A percentile compares a stretch with the other conserved stretches of the same genome.
Evolutionary conservation across 495 filamentous ascomycete species (phyloP).

Genomic region (Cercophora newfieldiana): DNA sequence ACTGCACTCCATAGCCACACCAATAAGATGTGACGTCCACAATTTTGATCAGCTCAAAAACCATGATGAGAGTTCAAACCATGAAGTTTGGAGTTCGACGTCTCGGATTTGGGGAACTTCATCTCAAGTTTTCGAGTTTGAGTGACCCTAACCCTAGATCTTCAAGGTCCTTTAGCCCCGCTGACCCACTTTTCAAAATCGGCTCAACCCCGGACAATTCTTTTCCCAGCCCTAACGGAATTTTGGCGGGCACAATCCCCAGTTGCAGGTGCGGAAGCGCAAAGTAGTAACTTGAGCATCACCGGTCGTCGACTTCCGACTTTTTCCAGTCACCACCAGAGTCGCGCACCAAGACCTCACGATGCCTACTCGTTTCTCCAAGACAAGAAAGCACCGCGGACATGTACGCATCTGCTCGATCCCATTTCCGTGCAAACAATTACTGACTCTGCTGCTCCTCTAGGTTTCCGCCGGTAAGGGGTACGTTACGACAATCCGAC

Average conservation of each 20-base stretch:
- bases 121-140: background rate
- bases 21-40: too few relatives aligned
- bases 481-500: constrained; percentile 31
- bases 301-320: constrained; percentile 33
- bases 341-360: constrained; percentile 37
- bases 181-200: constrained; percentile 3
- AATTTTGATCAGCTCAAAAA: background rate
- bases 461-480: constrained; percentile 44
- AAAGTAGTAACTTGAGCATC: constrained; percentile 30
- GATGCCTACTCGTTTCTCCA: constrained; percentile 39
- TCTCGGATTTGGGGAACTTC: too few relatives aligned
- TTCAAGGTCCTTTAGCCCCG: background rate
- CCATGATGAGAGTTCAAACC: background rate
- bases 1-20: too few relatives aligned
- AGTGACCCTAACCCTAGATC: constrained; percentile 22
- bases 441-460: constrained; percentile 27
- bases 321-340: constrained; percentile 33
- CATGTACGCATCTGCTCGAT: constrained; percentile 31
- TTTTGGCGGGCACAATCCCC: constrained; percentile 16
- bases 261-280: constrained; percentile 26
- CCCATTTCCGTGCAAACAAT: constrained; percentile 13
- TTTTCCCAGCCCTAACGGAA: constrained; percentile 36
- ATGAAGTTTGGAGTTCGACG: background rate
- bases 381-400: constrained; percentile 44
- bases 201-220: constrained; percentile 27